phyloP scores from a whole-genome alignment of 2,329 filamentous ascomycete species.

The Chalaropsis ovoidea region DNA sequence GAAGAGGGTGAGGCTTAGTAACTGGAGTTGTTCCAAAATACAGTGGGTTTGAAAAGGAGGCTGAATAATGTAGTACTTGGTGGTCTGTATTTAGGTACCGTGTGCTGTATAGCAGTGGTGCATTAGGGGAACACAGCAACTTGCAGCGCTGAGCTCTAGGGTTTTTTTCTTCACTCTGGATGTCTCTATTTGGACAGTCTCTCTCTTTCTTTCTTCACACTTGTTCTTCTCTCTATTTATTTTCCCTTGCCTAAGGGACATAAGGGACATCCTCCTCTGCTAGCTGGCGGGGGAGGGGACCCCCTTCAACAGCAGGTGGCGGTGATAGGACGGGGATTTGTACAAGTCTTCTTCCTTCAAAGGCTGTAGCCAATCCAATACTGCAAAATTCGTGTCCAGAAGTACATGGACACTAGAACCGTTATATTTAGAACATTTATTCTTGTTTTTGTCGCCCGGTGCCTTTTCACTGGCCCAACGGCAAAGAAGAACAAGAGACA shows the following conservation, averaged over 20 bases:
- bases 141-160: background rate
- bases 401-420: background rate
- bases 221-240: background rate
- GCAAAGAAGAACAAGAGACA: background rate
- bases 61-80: background rate
- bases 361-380: background rate
- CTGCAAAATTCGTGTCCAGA: background rate
- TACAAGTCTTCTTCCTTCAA: conserved; percentile 2
- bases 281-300: too few species aligned
- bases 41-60: conserved; percentile 12
- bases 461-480: background rate
- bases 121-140: background rate
- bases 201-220: background rate
- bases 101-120: background rate
- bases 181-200: background rate
- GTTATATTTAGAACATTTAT: background rate
- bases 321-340: background rate
- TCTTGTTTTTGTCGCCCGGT: background rate
- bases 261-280: too few species aligned
- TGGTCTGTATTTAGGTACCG: conserved; percentile 11
- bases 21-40: background rate
- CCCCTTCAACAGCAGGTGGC: too few species aligned
- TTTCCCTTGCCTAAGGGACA: background rate
- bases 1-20: background rate
- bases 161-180: background rate